Evolutionary conservation across 2,329 filamentous ascomycete species (phyloP), one percentile per base, ranked within the genome.

Genomic region (Zelopaecilomyces penicillatus): DNA sequence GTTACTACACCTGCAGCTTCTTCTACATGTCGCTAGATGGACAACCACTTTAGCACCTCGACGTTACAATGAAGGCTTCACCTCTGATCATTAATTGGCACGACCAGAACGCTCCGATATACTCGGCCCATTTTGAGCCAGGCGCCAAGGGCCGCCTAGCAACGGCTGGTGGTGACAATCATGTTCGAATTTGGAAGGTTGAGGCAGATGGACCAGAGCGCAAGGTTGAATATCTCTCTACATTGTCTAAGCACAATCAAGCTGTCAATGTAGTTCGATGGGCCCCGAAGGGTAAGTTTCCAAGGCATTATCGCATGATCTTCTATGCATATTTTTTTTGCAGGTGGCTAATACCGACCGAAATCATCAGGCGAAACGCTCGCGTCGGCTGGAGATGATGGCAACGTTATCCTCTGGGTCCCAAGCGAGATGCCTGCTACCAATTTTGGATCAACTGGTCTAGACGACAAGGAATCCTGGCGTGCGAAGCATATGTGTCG

Each of bases 51-150:
- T 54, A 56, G 53, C 47, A 52, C 41, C 39, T 48, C 45, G 46
- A 55, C 56, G 60, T 60, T 66, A 73, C 66, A 63, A 98, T 98
- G 93, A 97, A 95, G 78, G 90, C 89, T 62, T 84, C 88, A 61
- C 91, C 93, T 57, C 78, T 98, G 56, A 91, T 97, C 63, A 91
- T 98, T 70, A 88, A 94, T 74, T 98, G 93, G 93, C 94, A 98
- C 69, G 87, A 96, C 66, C 87, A 95, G 62, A 95, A 94, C 69
- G 82, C 87, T 57, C 93, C 93, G 47, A 90, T 98, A 64, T 98
- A 97, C 71, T 96, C 91, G 37, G 88, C 89, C 56, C 91, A 97
- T 66, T 98, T 97, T 64, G 91, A 98, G 64, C 87, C 87, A 39
- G 78, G 87, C 61, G 89, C 88, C 52, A 96, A 93, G 65, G 89